Conservation (phyloP, 306 rosid genomes). For the Myrica gale region DNA sequence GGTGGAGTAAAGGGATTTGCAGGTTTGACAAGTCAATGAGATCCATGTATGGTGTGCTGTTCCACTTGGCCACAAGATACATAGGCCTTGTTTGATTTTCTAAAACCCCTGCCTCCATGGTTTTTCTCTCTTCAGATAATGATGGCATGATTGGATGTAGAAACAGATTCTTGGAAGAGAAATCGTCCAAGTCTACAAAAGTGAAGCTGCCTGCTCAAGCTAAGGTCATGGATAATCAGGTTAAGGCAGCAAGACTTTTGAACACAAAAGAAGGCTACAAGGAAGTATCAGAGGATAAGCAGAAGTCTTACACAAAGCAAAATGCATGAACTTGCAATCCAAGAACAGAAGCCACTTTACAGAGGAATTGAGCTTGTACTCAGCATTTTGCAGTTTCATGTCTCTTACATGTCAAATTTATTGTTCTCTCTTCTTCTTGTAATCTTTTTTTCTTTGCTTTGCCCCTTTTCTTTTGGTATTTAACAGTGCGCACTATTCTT, state of each 20-base stretch:
- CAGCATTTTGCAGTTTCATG: background rate
- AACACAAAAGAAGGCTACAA: constrained; percentile 16
- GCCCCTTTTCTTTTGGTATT: too few species aligned
- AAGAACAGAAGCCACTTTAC: constrained; percentile 1
- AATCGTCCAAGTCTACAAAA: constrained; percentile 16
- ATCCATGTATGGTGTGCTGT: too few species aligned
- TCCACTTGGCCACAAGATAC: too few species aligned
- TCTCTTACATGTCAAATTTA: too few species aligned
- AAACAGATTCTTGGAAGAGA: constrained; percentile 29
- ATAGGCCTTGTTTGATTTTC: background rate
- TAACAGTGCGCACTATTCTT: too few species aligned
- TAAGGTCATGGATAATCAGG: constrained; percentile 14
- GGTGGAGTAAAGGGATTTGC: too few species aligned
- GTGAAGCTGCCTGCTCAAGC: constrained; percentile 8
- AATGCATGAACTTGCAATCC: background rate
- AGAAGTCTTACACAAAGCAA: constrained; percentile 2
- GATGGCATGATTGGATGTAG: constrained; percentile 54
- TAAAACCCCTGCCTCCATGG: background rate
- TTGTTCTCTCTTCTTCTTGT: too few species aligned
- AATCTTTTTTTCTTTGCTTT: too few species aligned
- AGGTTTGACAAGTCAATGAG: too few species aligned
- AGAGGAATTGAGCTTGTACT: constrained; percentile 1
- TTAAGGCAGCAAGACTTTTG: constrained; percentile 16
- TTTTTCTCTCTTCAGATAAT: constrained; percentile 37
- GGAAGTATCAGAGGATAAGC: background rate